Conservation (phyloP, 2,329 filamentous ascomycete genomes). For the Exophiala xenobiotica region DNA sequence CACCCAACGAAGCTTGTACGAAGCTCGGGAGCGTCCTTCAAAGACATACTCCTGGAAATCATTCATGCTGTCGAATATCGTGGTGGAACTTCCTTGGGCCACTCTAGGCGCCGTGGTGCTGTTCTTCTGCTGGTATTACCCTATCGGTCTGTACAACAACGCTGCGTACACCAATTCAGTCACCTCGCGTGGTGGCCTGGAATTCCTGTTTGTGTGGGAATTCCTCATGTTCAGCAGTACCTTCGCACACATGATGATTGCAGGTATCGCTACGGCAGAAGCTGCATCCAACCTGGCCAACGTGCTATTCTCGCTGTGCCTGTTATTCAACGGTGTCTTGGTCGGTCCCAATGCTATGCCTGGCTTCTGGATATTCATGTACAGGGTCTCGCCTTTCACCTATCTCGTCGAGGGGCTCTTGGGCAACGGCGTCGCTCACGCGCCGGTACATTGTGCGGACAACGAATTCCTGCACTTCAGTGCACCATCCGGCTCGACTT, state of each 20-base stretch:
- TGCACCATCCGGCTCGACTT: slow-evolving; percentile 58
- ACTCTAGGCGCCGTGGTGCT: slow-evolving; percentile 62
- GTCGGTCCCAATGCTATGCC: slow-evolving; percentile 59
- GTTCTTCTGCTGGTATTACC: slow-evolving; percentile 68
- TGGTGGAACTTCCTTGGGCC: slow-evolving; percentile 68
- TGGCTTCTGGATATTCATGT: slow-evolving; percentile 77
- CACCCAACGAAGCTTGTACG: slow-evolving; percentile 58
- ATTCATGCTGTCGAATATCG: slow-evolving; percentile 68
- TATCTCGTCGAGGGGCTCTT: slow-evolving; percentile 77
- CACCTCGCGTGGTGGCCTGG: slow-evolving; percentile 71
- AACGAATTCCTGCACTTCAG: slow-evolving; percentile 69
- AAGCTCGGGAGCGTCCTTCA: slow-evolving; percentile 60
- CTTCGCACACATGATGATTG: slow-evolving; percentile 71
- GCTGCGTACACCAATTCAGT: slow-evolving; percentile 60
- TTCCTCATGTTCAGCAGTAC: slow-evolving; percentile 70
- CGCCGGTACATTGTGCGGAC: slow-evolving; percentile 61
- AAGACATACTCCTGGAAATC: slow-evolving; percentile 73
- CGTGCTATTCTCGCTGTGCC: slow-evolving; percentile 58
- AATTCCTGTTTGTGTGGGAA: slow-evolving; percentile 62
- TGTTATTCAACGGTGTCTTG: slow-evolving; percentile 63
- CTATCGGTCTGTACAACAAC: slow-evolving; percentile 50
- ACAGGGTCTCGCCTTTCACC: slow-evolving; percentile 75
- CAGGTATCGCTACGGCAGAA: slow-evolving; percentile 69
- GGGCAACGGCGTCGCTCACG: slow-evolving; percentile 67
- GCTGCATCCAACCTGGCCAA: slow-evolving; percentile 64